Evolutionary conservation across 2,329 filamentous ascomycete species (phyloP), one percentile per base, ranked within the genome.

Genomic region (Moelleriella libera): DNA sequence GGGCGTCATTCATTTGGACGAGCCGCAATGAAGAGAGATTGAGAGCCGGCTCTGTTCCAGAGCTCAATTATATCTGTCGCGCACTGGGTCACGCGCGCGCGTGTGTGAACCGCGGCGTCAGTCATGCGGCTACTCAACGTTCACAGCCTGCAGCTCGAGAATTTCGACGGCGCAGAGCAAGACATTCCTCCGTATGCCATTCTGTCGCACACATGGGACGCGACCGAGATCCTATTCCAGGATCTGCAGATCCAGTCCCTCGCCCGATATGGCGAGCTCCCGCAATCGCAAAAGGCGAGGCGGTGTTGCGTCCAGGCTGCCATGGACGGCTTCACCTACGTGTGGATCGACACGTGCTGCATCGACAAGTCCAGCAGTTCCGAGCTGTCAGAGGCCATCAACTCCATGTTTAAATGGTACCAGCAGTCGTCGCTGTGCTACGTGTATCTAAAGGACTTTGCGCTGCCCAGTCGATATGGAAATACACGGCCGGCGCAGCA

Each of bases 191-290:
- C 50, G 1, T 60, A 59, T 32, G 57, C 58, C 39, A 60, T 61
- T 45, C 50, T 61, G 6, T 61, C 59, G 4, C 59, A 61, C 34
- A 60, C 55, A 2, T 61, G 59, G 59, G 53, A 53, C 40, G 29
- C 45, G 7, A 57, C 51, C 30, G 58, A 62, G 41, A 52, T 57
- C 3, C 53, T 53, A 2, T 56, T 56, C 37, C 54, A 60, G 45
- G 54, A 59, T 41, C 44, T 55, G 30, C 44, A 43, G 5, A 14
- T 12, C 2, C 14, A 45, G n/a, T 48, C 31, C 14, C 40, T 41
- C 40, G 5, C 10, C 7, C 10, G 3, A 2, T 14, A 3, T 3
- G 7, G 1, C 5, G 3, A 41, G 11, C 40, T 41, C 40, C 40
- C 40, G 4, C 10, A 41, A 4, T 41, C 7, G 10, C 3, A 48